A percentile compares a stretch with the other conserved stretches of the same genome.
These are phyloP conservation scores for Teratosphaeriaceae sp. DNA, from an alignment of 2,329 filamentous ascomycete genomes.

Conservation along the genomic window DNA sequence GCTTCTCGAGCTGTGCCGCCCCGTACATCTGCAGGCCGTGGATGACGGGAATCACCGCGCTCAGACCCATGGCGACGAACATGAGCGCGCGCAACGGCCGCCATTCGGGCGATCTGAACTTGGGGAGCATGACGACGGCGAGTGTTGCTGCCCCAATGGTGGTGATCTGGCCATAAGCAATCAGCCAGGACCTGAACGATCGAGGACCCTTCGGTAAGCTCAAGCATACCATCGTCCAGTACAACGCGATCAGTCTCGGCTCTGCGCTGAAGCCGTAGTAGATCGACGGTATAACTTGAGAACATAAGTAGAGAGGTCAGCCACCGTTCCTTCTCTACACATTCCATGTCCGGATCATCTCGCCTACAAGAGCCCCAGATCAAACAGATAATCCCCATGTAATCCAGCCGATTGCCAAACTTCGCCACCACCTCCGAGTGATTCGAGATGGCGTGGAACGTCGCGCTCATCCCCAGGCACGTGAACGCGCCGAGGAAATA, in stretches of 20 bases:
- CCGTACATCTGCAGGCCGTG: slow-evolving; percentile 69
- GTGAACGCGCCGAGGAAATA: slow-evolving; percentile 62
- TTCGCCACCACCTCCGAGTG: slow-evolving; percentile 72
- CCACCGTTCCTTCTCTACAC: background rate
- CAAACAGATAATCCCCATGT: slow-evolving; percentile 83
- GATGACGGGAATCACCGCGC: slow-evolving; percentile 73
- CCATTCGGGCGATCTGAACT: slow-evolving; percentile 77
- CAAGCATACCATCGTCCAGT: slow-evolving; percentile 66
- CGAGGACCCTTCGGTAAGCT: too few species aligned
- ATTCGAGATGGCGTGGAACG: slow-evolving; percentile 78
- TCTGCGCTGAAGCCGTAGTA: slow-evolving; percentile 80
- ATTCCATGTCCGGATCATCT: background rate
- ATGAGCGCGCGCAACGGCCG: slow-evolving; percentile 79
- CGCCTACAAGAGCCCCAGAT: slow-evolving; percentile 85
- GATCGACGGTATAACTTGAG: slow-evolving; percentile 61
- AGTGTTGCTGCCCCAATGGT: slow-evolving; percentile 70
- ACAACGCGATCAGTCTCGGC: slow-evolving; percentile 57
- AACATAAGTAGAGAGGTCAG: background rate
- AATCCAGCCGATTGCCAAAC: slow-evolving; percentile 90
- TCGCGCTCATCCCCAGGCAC: slow-evolving; percentile 49
- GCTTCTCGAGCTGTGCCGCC: slow-evolving; percentile 55
- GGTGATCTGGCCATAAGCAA: slow-evolving; percentile 63
- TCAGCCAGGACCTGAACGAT: too few species aligned
- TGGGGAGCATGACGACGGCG: slow-evolving; percentile 68
- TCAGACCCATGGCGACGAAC: slow-evolving; percentile 83